Base-by-base conservation (phyloP, 192 early-diverging fungal species). In the Globomyces pollinis-pini region DNA sequence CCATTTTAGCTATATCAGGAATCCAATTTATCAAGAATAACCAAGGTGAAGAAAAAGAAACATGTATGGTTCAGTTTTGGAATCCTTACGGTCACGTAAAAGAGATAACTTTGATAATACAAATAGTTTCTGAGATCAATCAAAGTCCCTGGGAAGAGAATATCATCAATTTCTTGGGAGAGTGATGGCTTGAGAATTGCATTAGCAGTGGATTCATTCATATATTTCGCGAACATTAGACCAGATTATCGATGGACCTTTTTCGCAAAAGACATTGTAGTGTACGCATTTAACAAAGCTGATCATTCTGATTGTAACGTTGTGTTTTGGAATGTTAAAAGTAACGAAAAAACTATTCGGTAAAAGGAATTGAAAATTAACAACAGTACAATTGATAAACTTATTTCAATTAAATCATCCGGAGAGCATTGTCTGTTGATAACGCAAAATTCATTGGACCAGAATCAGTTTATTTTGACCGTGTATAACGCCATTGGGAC, bases 221-320 rank as follows among this genome's bases (percentile, higher is more conserved):
- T 84, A 31, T 84, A 76, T 68, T 84, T 84, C 62, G 79, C 76
- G 7, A 81, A 84, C 64, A 70, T 84, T 39, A 69, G 79, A 20
- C 72, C 72, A 2, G 68, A 81, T 55, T 80, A 83, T 47, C 66
- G 69, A 36, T 79, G 75, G 74, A 62, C 69, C 20, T 68, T 64
- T 35, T 75, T 82, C 38, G 71, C 74, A 3, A 28, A 62, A 1
- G 71, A 81, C 52, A 70, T 76, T 2, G 38, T 81, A 38, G 79
- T 74, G 12, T 81, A 79, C 44, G 63, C 77, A 0, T 75, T 63
- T 39, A 63, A 64, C 38, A 59, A 69, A 33, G 56, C 64, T 6
- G 76, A 81, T 18, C 51, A 61, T 23, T 50, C 65, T 0, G 76
- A 81, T 23, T 74, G 64, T 13, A 60, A 45, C 8, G 24, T 78